Evolutionary conservation across 2,329 filamentous ascomycete species (phyloP).

Genomic region (Dactylonectria estremocensis): DNA sequence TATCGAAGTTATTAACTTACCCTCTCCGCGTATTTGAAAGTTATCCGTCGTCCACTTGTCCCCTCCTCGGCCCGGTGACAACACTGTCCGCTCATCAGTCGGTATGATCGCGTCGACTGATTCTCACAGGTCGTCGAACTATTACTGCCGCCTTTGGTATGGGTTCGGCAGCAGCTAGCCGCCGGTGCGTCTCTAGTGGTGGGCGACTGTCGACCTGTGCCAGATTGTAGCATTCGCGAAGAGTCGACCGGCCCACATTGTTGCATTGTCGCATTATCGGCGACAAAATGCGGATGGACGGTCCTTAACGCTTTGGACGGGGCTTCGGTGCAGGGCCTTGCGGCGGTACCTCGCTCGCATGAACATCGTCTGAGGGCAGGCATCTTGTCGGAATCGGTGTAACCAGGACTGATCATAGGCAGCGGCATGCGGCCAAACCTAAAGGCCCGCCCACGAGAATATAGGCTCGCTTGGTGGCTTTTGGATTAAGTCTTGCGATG

Average conservation of each 20-base stretch:
- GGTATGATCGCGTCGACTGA: conserved; percentile 13
- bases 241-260: conserved; percentile 13
- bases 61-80: conserved; percentile 6
- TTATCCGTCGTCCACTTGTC: background rate
- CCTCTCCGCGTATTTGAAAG: background rate
- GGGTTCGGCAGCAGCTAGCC: conserved; percentile 28
- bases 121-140: conserved; percentile 17
- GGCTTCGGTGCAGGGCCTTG: conserved; percentile 20
- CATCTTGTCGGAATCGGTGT: conserved; percentile 29
- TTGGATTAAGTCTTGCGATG: background rate
- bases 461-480: background rate
- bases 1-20: background rate
- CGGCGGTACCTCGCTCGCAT: conserved; percentile 25
- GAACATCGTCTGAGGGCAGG: conserved; percentile 21
- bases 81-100: conserved; percentile 9
- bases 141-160: conserved; percentile 16
- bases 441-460: background rate
- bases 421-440: conserved; percentile 10
- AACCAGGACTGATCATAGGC: conserved; percentile 19
- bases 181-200: conserved; percentile 32
- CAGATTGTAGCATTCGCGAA: conserved; percentile 16
- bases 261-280: conserved; percentile 27
- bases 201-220: conserved; percentile 7
- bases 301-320: conserved; percentile 24
- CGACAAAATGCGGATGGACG: conserved; percentile 27